A percentile compares a stretch with the other conserved stretches of the same genome.
These are phyloP conservation scores for Mrakia gelida DNA, from an alignment of 768 basidiomycete genomes.

Conservation along the genomic window DNA sequence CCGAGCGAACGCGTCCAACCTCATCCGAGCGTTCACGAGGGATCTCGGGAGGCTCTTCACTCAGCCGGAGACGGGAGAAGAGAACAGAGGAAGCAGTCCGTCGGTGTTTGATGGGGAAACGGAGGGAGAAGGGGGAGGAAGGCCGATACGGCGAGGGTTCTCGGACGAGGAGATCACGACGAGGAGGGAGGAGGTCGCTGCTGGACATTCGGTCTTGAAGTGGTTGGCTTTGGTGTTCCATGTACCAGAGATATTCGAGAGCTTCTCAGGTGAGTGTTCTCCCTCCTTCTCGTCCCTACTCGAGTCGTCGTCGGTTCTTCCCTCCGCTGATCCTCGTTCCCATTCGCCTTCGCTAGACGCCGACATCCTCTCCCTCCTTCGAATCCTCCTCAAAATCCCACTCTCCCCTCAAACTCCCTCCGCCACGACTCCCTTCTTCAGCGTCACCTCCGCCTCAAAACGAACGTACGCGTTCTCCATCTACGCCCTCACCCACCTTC, in stretches of 20 bases:
- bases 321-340: too few species aligned
- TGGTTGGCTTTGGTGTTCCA: constrained; percentile 19
- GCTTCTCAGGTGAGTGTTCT: constrained; percentile 30
- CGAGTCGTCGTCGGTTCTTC: too few species aligned
- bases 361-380: constrained; percentile 18
- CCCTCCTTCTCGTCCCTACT: too few species aligned
- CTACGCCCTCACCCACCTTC: constrained; percentile 22
- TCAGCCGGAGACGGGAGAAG: background rate
- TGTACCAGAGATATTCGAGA: background rate
- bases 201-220: constrained; percentile 22
- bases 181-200: constrained; percentile 27
- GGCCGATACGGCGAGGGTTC: constrained; percentile 17
- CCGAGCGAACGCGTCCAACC: background rate
- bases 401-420: constrained; percentile 8
- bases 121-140: background rate
- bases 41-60: constrained; percentile 23
- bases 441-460: constrained; percentile 26
- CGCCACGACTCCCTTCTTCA: background rate
- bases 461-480: constrained; percentile 28
- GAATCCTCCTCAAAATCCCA: constrained; percentile 20
- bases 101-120: constrained; percentile 4
- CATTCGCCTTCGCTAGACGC: background rate
- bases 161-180: constrained; percentile 29
- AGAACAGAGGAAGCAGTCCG: constrained; percentile 9
- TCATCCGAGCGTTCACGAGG: constrained; percentile 23